phyloP scores from a whole-genome alignment of 371 early-diverging fungal species.

The Rhizopus stolonifer region DNA sequence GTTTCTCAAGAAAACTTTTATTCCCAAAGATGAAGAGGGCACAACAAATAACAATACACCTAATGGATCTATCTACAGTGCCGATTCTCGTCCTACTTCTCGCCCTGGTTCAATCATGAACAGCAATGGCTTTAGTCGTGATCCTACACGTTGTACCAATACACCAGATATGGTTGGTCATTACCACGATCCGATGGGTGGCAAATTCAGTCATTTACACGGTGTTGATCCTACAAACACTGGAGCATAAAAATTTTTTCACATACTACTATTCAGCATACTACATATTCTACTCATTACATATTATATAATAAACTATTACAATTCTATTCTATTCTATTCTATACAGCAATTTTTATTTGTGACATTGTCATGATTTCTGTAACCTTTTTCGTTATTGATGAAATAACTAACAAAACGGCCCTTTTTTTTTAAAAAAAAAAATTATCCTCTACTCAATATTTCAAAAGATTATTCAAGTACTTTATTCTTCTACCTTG shows the following conservation, averaged over 20 bases:
- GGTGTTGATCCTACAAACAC: conserved; percentile 28
- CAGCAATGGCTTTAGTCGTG: conserved; percentile 27
- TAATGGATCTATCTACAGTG: conserved; percentile 10
- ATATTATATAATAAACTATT: too few relatives aligned
- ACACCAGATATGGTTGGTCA: conserved; percentile 38
- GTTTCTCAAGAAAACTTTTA: conserved; percentile 20
- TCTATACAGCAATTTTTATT: too few relatives aligned
- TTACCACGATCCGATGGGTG: conserved; percentile 43
- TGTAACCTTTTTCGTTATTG: too few relatives aligned
- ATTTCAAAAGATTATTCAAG: too few relatives aligned
- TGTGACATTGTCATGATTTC: too few relatives aligned
- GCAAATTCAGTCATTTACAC: conserved; percentile 14
- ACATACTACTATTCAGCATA: neutral
- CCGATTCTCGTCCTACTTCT: neutral
- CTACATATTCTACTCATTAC: neutral
- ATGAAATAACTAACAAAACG: too few relatives aligned
- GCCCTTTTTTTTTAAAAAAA: too few relatives aligned
- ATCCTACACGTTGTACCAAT: conserved; percentile 41
- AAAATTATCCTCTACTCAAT: too few relatives aligned
- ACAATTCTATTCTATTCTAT: too few relatives aligned
- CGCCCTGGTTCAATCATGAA: conserved; percentile 2
- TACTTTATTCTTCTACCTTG: too few relatives aligned
- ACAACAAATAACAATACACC: neutral
- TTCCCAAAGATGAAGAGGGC: conserved; percentile 18
- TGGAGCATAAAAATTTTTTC: conserved; percentile 16